Evolutionary conservation across 2,329 filamentous ascomycete genomes (phyloP).

Genomic region (Apiospora sp.): DNA sequence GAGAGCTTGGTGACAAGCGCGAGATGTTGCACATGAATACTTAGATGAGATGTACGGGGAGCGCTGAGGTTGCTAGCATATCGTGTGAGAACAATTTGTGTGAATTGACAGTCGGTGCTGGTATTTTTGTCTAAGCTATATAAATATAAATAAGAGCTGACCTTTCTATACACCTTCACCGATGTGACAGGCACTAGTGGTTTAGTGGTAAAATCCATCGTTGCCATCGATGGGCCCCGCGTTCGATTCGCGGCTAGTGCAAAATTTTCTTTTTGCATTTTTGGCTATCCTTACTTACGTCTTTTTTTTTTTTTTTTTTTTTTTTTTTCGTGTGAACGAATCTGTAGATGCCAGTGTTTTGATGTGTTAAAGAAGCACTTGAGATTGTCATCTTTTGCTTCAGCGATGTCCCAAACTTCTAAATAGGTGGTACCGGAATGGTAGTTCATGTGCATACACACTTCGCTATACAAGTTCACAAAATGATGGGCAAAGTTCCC

Average conservation of each 20-base stretch:
- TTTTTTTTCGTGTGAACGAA: not conserved
- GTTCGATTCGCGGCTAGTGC: slow-evolving; percentile 53
- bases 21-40: too few relatives aligned
- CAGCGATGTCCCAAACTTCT: not conserved
- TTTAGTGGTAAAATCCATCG: slow-evolving; percentile 63
- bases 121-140: not conserved
- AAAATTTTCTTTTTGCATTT: slow-evolving; percentile 6
- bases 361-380: not conserved
- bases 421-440: not conserved
- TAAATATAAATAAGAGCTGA: not conserved
- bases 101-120: not conserved
- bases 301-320: not conserved
- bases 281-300: not conserved
- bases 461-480: not conserved
- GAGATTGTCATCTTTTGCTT: not conserved
- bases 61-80: too few relatives aligned
- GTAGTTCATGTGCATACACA: not conserved
- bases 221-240: slow-evolving; percentile 61
- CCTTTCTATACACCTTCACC: not conserved
- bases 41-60: too few relatives aligned
- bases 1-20: too few relatives aligned
- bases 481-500: not conserved
- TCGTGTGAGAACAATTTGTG: too few relatives aligned
- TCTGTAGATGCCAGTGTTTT: not conserved
- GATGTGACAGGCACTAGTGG: slow-evolving; percentile 46